phyloP scores from a whole-genome alignment of 805 yeast species.

The Schwanniomyces vanrijiae region DNA sequence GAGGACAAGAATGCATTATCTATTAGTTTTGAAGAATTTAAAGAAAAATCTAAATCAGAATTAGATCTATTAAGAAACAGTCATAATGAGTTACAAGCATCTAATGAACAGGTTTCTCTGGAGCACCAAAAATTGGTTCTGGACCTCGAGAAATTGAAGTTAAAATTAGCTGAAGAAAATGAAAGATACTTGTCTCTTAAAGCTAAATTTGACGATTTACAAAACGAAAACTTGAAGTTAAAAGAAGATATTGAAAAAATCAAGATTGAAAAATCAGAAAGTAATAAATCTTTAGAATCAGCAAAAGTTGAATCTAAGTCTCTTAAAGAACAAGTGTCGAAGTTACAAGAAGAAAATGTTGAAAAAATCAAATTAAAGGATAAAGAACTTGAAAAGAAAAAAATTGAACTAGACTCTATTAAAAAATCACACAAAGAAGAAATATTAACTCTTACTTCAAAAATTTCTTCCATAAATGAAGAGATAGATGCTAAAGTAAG shows the following conservation, averaged over 20 bases:
- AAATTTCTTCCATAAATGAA: neutral
- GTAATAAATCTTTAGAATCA: neutral
- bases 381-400: neutral
- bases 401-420: neutral
- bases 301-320: conserved; percentile 2
- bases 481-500: conserved; percentile 2
- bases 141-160: conserved; percentile 3
- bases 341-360: neutral
- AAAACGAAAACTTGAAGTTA: conserved; percentile 1
- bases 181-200: neutral
- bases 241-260: neutral
- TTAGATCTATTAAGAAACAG: conserved; percentile 9
- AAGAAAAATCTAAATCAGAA: conserved; percentile 1
- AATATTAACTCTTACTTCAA: neutral
- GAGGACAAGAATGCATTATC: neutral
- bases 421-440: conserved; percentile 2
- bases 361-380: neutral
- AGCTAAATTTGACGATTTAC: neutral
- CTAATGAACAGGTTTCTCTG: conserved; percentile 3
- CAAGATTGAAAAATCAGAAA: neutral
- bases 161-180: neutral
- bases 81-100: conserved; percentile 11
- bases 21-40: conserved; percentile 1
- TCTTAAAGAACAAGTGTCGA: neutral
- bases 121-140: neutral